Percentiles rank a stretch among this genome's conserved stretches.
These are phyloP conservation scores for Ogataea paradorogensis DNA, from an alignment of 805 yeast species.

Conservation along the genomic window DNA sequence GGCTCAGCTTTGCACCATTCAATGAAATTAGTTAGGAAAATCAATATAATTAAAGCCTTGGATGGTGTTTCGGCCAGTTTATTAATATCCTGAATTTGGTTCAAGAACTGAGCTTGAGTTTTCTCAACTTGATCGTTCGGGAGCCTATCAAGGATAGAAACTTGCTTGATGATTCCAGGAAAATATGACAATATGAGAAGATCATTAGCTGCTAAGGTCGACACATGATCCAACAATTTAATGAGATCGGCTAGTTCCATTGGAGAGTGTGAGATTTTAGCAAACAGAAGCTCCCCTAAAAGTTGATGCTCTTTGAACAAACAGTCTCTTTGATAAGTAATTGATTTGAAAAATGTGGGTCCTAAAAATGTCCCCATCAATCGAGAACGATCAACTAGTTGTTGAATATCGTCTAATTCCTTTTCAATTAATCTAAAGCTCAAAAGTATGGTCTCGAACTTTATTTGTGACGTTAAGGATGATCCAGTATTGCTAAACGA, in stretches of 20 bases:
- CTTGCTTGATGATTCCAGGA: conserved; percentile 53
- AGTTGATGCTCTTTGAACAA: conserved; percentile 67
- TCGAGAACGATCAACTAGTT: conserved; percentile 47
- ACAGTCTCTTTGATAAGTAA: conserved; percentile 60
- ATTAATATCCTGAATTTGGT: conserved; percentile 38
- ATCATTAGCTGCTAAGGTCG: conserved; percentile 56
- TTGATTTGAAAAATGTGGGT: conserved; percentile 42
- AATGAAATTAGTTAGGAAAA: conserved; percentile 57
- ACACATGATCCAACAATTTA: conserved; percentile 43
- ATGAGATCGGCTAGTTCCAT: conserved; percentile 31
- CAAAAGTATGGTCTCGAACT: conserved; percentile 41
- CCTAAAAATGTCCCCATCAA: conserved; percentile 50
- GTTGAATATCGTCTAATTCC: conserved; percentile 53
- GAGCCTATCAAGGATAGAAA: conserved; percentile 37
- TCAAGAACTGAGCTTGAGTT: conserved; percentile 37
- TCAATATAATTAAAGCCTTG: conserved; percentile 45
- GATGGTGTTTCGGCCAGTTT: conserved; percentile 45
- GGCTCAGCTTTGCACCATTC: conserved; percentile 62
- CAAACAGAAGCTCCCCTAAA: conserved; percentile 60
- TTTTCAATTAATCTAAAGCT: conserved; percentile 60
- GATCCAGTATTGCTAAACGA: neutral
- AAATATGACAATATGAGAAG: conserved; percentile 59
- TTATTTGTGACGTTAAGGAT: conserved; percentile 9
- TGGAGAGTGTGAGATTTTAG: conserved; percentile 28
- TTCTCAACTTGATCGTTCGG: conserved; percentile 37